Base-by-base conservation (phyloP, 2,329 filamentous ascomycete genomes). In the Phyllosticta citribraziliensis region DNA sequence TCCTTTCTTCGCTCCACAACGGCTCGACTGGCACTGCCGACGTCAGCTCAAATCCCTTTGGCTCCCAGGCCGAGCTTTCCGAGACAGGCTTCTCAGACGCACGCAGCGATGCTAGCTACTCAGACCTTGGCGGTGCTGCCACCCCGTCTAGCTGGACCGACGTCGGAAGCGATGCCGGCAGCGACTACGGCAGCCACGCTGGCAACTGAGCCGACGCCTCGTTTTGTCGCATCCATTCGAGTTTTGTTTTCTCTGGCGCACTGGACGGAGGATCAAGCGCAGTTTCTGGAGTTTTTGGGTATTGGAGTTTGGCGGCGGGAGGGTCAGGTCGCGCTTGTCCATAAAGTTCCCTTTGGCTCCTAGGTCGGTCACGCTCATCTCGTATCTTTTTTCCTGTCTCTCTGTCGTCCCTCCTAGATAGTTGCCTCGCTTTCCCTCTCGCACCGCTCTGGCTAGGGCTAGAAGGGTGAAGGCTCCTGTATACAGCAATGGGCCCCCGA, bases 141-240 rank as follows among this genome's bases (percentile, higher is more conserved):
- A 75, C 74, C 6, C 74, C 74, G 10, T 69, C 64, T 14, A 71
- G 68, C 24, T 76, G 74, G 74, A 73, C 72, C 50, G 73, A 76
- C 61, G 69, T 76, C 10, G 74, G 72, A 2, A 74, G 72, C 61
- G 73, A 75, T 55, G 69, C 70, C 52, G 73, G 71, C 62, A 75
- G 73, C 47, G 73, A 75, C 57, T 73, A 68, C 66, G 72, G 69
- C 9, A 62, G 60, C 55, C 54, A 57, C 11, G 55, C 54, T 17
- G 59, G 59, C 27, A 54, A 61, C 50, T 56, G 52, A 24, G 11
- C 2, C 1, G 11, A 20, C 52, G 40, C 40, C 17, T 47, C 40
- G n/a, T 17, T 6, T 5, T 8, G 2, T 17, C 35, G 14, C 8
- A 17, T 47, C n/a, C n/a, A 4, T n/a, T n/a, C 19, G 14, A 47